phyloP scores from a whole-genome alignment of 1,139 yeast species.

The Pichia cactophila region DNA sequence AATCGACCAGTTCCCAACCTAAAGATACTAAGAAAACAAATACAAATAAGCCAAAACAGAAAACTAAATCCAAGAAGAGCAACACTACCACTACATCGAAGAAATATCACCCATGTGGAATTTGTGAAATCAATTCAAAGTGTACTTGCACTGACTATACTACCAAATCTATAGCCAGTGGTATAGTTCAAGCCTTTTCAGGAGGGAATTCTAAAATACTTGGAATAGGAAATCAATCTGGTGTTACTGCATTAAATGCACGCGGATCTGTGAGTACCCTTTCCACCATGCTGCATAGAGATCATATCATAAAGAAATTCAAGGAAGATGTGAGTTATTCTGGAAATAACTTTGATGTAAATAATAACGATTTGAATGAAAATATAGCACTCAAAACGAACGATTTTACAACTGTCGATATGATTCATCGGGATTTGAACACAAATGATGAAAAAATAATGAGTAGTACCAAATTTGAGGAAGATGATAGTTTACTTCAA shows the following conservation, averaged over 20 bases:
- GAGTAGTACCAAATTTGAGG: neutral
- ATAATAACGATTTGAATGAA: neutral
- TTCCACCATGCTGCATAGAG: conserved; percentile 8
- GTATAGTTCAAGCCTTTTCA: conserved; percentile 10
- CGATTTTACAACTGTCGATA: neutral
- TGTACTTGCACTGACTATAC: conserved; percentile 8
- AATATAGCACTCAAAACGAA: neutral
- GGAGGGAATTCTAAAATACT: conserved; percentile 8
- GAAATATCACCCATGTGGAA: conserved; percentile 10
- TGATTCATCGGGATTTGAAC: neutral
- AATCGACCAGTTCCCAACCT: neutral
- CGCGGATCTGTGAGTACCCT: conserved; percentile 3
- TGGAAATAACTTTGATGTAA: neutral
- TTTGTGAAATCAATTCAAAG: conserved; percentile 9
- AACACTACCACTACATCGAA: neutral
- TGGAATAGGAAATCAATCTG: conserved; percentile 6
- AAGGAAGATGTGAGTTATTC: neutral
- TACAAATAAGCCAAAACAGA: neutral
- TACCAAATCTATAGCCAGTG: conserved; percentile 8
- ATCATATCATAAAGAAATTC: conserved; percentile 10
- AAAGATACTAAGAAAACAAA: neutral
- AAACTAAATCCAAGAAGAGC: neutral
- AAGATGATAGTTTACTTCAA: conserved; percentile 8
- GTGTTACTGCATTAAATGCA: conserved; percentile 1
- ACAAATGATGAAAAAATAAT: neutral